These are phyloP conservation scores for Steccherinum ochraceum DNA, from an alignment of 768 basidiomycete species.

Conservation along the genomic window DNA sequence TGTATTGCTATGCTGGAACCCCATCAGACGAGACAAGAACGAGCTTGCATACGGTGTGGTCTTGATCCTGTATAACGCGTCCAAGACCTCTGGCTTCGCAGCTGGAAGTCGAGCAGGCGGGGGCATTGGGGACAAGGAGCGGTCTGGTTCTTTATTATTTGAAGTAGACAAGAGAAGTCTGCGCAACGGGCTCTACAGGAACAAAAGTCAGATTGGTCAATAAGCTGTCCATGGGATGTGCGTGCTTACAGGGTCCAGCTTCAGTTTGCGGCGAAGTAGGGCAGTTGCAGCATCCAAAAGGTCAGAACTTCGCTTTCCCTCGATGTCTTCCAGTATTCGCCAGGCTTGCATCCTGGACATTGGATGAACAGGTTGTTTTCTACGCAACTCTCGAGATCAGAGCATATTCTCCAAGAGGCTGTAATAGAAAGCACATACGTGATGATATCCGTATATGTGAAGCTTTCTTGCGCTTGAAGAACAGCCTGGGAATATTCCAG, in stretches of 20 bases:
- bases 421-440: background rate
- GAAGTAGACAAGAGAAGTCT: constrained; percentile 21
- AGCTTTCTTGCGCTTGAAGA: background rate
- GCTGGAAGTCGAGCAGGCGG: constrained; percentile 12
- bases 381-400: background rate
- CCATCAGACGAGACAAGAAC: constrained; percentile 60
- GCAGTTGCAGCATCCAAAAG: background rate
- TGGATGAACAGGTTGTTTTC: constrained; percentile 6
- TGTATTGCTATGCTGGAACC: constrained; percentile 24
- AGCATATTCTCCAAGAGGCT: background rate
- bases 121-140: background rate
- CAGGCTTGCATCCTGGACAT: constrained; percentile 5
- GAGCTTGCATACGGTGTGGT: constrained; percentile 63
- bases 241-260: constrained; percentile 12
- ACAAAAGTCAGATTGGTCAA: no score
- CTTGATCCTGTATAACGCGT: constrained; percentile 47
- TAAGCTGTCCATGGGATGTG: background rate
- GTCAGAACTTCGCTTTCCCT: background rate
- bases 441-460: background rate
- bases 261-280: constrained; percentile 10
- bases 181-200: constrained; percentile 26
- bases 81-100: constrained; percentile 30
- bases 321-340: constrained; percentile 5
- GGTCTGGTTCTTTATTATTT: background rate
- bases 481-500: constrained; percentile 17